Conservation (phyloP, 305 asterid genomes). For the Fraxinus nigra region DNA sequence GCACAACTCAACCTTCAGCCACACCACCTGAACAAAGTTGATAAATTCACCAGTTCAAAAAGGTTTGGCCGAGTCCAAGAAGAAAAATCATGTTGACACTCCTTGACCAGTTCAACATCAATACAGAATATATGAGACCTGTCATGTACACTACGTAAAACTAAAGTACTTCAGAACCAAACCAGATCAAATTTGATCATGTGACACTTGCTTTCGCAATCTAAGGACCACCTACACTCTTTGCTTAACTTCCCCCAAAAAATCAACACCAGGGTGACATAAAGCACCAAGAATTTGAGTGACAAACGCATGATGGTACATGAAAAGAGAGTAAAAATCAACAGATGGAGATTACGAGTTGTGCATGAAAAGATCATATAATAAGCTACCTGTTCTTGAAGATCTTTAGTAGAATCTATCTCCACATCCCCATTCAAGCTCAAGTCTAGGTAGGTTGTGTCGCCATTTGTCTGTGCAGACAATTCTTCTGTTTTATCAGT, state of each 20-base stretch:
- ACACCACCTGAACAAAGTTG: conserved; percentile 57
- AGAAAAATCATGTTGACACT: neutral
- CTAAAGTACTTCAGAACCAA: neutral
- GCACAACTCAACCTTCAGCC: conserved; percentile 93
- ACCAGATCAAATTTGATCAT: neutral
- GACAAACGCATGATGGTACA: neutral
- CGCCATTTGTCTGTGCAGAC: conserved; percentile 47
- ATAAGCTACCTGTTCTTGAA: conserved; percentile 77
- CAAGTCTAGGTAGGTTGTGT: conserved; percentile 35
- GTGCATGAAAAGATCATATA: neutral
- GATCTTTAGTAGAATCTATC: conserved; percentile 73
- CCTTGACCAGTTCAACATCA: neutral
- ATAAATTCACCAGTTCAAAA: conserved; percentile 7
- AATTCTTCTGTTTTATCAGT: conserved; percentile 38
- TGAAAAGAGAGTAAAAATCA: neutral
- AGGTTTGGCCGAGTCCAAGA: neutral
- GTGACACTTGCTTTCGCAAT: neutral
- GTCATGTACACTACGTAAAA: neutral
- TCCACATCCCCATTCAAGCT: conserved; percentile 48
- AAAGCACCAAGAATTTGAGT: neutral
- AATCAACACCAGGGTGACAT: neutral
- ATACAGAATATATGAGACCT: neutral
- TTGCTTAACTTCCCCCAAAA: neutral
- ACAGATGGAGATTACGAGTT: neutral
- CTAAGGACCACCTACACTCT: neutral